A percentile compares a stretch with the other conserved stretches of the same genome.
phyloP scores from a whole-genome alignment of 345 rosid genomes.

The Punica granatum region DNA sequence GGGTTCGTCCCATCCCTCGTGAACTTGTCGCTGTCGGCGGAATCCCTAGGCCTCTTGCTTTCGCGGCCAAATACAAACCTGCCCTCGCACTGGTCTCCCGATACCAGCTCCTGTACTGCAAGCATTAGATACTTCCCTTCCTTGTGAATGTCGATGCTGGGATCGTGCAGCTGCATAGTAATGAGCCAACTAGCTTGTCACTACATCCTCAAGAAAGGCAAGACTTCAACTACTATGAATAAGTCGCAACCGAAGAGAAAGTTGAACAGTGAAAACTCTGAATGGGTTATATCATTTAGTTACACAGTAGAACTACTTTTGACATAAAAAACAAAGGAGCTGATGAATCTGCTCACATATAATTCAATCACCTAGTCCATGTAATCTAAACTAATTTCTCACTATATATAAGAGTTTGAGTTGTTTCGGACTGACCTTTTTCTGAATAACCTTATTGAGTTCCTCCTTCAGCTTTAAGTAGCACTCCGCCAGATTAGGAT shows the following conservation, averaged over 20 bases:
- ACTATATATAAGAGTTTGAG: background rate
- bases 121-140: conserved; percentile 89
- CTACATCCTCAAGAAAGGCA: no score
- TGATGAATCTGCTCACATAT: no score
- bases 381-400: background rate
- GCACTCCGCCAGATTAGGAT: conserved; percentile 82
- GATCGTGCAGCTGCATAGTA: conserved; percentile 66
- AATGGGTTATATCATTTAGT: no score
- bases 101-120: conserved; percentile 84
- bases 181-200: no score
- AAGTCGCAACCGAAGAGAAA: no score
- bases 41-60: conserved; percentile 46
- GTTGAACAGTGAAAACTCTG: no score
- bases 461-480: conserved; percentile 77
- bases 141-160: conserved; percentile 61
- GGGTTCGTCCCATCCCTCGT: conserved; percentile 88
- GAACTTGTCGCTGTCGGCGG: conserved; percentile 41
- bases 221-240: no score
- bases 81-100: conserved; percentile 95
- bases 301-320: no score
- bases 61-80: conserved; percentile 92
- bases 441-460: conserved; percentile 61
- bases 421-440: conserved; percentile 39
- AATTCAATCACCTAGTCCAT: no score
- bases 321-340: no score